These are phyloP conservation scores for Xylaria flabelliformis DNA, from an alignment of 495 filamentous ascomycete genomes.

Conservation along the genomic window DNA sequence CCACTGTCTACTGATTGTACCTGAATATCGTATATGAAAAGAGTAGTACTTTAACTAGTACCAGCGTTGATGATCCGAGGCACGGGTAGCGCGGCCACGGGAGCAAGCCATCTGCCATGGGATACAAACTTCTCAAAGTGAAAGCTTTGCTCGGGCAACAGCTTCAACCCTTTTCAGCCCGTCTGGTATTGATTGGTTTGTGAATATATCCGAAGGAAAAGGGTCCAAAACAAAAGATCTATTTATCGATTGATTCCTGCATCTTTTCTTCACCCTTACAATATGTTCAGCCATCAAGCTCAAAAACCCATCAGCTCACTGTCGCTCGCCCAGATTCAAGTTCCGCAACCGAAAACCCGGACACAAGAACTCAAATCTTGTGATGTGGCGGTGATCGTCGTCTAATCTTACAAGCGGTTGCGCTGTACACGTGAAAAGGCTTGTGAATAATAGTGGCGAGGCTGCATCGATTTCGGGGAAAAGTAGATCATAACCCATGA, in stretches of 20 bases:
- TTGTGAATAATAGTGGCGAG: conserved; percentile 9
- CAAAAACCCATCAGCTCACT: neutral
- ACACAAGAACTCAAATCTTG: neutral
- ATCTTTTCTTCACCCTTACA: neutral
- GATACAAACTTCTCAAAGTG: neutral
- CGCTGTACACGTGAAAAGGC: neutral
- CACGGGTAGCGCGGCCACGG: neutral
- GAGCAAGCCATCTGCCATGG: neutral
- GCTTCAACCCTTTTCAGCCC: neutral
- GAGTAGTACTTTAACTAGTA: neutral
- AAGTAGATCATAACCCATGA: neutral
- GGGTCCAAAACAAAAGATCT: neutral
- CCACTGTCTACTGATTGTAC: too few relatives aligned
- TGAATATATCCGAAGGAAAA: neutral
- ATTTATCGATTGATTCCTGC: neutral
- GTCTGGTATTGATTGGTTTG: neutral
- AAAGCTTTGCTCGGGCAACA: neutral
- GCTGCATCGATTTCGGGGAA: neutral
- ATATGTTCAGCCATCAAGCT: neutral
- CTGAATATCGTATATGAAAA: neutral
- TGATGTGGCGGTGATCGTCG: neutral
- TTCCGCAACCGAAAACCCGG: neutral
- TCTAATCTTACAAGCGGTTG: neutral
- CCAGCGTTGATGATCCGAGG: neutral
- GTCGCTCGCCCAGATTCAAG: neutral